Evolutionary conservation across 345 rosid genomes (phyloP), one percentile per base, ranked within the genome.

Genomic region (Pistacia atlantica): DNA sequence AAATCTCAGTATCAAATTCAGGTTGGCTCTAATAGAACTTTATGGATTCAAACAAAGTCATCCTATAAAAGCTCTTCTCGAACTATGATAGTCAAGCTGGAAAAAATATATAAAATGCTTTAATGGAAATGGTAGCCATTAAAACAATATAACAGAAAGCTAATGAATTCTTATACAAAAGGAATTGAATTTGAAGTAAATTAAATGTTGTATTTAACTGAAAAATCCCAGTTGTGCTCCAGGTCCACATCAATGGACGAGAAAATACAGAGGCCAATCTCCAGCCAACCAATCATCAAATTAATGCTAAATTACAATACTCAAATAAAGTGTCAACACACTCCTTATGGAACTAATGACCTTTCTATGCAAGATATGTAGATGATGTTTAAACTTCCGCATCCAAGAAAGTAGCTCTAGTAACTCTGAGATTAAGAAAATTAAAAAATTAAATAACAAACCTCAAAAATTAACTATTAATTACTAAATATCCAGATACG

Each of bases 341-440:
- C 71, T 37, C 68, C 58, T 66, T 17, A 55, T 33, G 54, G 22
- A 5, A 71, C 42, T 42, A n/a, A 45, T 67, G 17, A 73, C 68
- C 71, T 56, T 73, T 35, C 13, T 57, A 33, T 31, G 77, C 4
- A 79, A 84, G 48, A 42, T 14, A 14, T 60, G 74, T n/a, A 88
- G 35, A 52, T 77, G 71, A 60, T 79, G 90, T 75, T 85, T 89
- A 66, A 86, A 72, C 84, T 80, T 89, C 82, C 80, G 80, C 82
- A 87, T 61, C 89, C 90, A 82, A 17, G 80, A 81, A 63, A 83
- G 71, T 64, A 92, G 77, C 77, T 90, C 88, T 82, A 86, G 46
- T 65, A 80, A 51, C 73, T 81, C 97, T 91, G 85, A 64, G 25
- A 25, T 8, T 3, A 31, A 69, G 54, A 3, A 37, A 57, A 71